These are phyloP conservation scores for Camelina hispida DNA, from an alignment of 345 rosid species.

Conservation along the genomic window DNA sequence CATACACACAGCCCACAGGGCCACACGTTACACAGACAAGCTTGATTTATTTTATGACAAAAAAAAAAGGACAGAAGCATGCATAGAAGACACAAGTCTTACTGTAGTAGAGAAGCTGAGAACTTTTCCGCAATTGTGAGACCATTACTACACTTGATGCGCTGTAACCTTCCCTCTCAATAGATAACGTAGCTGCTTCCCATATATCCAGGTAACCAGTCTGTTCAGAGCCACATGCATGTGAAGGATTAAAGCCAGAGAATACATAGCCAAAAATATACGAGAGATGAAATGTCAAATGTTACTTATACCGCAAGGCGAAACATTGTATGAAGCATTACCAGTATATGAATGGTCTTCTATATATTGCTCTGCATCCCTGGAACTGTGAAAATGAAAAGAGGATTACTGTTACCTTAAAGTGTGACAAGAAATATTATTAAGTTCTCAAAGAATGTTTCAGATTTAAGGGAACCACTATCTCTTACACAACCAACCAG, in stretches of 20 bases:
- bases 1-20: too few species aligned
- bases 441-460: slow-evolving; percentile 18
- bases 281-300: slow-evolving; percentile 15
- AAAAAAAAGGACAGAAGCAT: slow-evolving; percentile 20
- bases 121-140: slow-evolving; percentile 70
- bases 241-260: slow-evolving; percentile 35
- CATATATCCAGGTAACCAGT: slow-evolving; percentile 69
- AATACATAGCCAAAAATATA: slow-evolving; percentile 21
- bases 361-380: slow-evolving; percentile 75
- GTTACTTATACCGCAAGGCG: slow-evolving; percentile 67
- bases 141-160: slow-evolving; percentile 64
- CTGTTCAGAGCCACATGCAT: slow-evolving; percentile 55
- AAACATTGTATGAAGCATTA: slow-evolving; percentile 75
- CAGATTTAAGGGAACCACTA: slow-evolving; percentile 5
- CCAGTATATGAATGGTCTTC: slow-evolving; percentile 69
- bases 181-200: slow-evolving; percentile 82
- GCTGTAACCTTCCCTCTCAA: slow-evolving; percentile 87
- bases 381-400: slow-evolving; percentile 55
- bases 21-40: too few species aligned
- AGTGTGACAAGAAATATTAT: not conserved
- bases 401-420: slow-evolving; percentile 21
- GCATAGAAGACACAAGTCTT: slow-evolving; percentile 45
- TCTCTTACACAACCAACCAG: slow-evolving; percentile 22
- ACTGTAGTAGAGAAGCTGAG: slow-evolving; percentile 64
- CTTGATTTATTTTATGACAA: too few species aligned